phyloP scores from a whole-genome alignment of 495 filamentous ascomycete species.

The Evansstolkia leycettana region DNA sequence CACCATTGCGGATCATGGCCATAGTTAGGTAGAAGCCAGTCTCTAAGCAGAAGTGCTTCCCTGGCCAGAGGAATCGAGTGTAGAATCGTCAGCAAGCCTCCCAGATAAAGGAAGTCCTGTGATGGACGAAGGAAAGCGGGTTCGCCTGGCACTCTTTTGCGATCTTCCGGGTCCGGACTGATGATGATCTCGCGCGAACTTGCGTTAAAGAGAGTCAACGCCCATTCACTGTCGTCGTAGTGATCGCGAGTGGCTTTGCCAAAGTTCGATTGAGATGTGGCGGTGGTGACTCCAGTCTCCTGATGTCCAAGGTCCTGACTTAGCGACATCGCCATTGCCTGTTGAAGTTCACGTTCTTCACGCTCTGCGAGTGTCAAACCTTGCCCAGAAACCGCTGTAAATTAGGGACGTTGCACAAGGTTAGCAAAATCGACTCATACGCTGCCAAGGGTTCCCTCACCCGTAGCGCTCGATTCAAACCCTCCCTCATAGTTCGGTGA shows the following conservation, averaged over 20 bases:
- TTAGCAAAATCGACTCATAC: slow-evolving; percentile 4
- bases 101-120: slow-evolving; percentile 44
- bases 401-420: slow-evolving; percentile 7
- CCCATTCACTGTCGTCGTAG: slow-evolving; percentile 67
- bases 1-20: slow-evolving; percentile 71
- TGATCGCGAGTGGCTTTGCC: slow-evolving; percentile 58
- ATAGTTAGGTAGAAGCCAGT: slow-evolving; percentile 44
- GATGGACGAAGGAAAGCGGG: slow-evolving; percentile 67
- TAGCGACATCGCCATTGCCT: slow-evolving; percentile 43
- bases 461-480: slow-evolving; percentile 10
- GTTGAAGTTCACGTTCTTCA: slow-evolving; percentile 46
- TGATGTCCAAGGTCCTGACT: slow-evolving; percentile 35
- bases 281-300: slow-evolving; percentile 43
- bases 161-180: slow-evolving; percentile 46
- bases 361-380: slow-evolving; percentile 35
- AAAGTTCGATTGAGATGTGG: slow-evolving; percentile 40
- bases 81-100: slow-evolving; percentile 63
- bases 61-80: slow-evolving; percentile 73
- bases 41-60: slow-evolving; percentile 53
- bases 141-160: slow-evolving; percentile 43
- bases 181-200: slow-evolving; percentile 45
- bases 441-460: slow-evolving; percentile 9
- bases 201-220: slow-evolving; percentile 49
- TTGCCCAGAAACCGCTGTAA: slow-evolving; percentile 28
- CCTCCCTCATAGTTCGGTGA: slow-evolving; percentile 5